phyloP scores from a whole-genome alignment of 116 monocot genomes.

The Posidonia oceanica region DNA sequence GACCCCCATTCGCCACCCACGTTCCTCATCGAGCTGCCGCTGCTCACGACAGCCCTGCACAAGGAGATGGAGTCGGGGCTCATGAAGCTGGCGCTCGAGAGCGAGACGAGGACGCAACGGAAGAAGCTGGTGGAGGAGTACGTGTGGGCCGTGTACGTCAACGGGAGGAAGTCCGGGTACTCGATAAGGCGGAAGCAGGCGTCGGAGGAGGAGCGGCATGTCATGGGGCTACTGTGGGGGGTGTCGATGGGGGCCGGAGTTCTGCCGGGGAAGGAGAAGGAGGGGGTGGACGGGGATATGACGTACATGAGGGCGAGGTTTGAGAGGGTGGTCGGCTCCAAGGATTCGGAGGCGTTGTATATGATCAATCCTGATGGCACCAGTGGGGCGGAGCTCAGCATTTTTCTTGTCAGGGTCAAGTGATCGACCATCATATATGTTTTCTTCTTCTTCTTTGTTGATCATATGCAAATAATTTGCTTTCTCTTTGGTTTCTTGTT shows the following conservation, averaged over 20 bases:
- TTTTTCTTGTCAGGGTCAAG: conserved; percentile 81
- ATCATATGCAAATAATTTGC: too few relatives aligned
- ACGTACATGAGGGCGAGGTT: conserved; percentile 83
- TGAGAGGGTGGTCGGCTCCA: conserved; percentile 82
- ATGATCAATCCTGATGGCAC: conserved; percentile 84
- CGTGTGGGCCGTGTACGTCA: conserved; percentile 86
- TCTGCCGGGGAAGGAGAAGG: conserved; percentile 34
- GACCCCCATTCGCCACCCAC: conserved; percentile 47
- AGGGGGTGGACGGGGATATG: conserved; percentile 36
- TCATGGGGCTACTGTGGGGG: conserved; percentile 52
- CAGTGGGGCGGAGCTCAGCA: conserved; percentile 58
- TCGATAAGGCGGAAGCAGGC: conserved; percentile 60
- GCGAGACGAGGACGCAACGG: conserved; percentile 53
- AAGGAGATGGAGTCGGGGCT: conserved; percentile 78
- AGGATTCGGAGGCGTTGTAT: conserved; percentile 80
- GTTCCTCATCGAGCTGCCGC: conserved; percentile 87
- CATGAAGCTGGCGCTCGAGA: conserved; percentile 73
- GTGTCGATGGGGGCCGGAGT: conserved; percentile 99
- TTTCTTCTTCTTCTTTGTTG: too few relatives aligned
- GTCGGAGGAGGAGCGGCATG: conserved; percentile 62
- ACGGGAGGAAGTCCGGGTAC: conserved; percentile 81
- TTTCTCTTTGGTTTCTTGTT: too few relatives aligned
- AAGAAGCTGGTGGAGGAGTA: conserved; percentile 81
- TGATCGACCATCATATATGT: conserved; percentile 5
- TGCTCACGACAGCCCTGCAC: conserved; percentile 53